These are phyloP conservation scores for Hypomontagnella submonticulosa DNA, from an alignment of 495 filamentous ascomycete species.

Conservation along the genomic window DNA sequence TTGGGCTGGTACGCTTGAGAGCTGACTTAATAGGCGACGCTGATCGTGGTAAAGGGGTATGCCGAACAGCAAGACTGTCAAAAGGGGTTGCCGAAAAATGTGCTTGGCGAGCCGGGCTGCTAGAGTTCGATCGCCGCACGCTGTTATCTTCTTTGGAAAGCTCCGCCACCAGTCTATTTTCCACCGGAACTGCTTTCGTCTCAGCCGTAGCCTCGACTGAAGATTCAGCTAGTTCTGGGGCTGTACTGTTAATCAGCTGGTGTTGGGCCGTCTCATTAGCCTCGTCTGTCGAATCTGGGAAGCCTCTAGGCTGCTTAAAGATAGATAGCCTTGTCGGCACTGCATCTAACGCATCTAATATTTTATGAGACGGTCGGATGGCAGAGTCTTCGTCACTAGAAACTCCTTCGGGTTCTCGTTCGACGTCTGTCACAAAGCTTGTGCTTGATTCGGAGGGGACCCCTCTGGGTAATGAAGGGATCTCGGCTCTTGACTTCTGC, in stretches of 20 bases:
- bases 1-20: constrained; percentile 72
- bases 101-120: constrained; percentile 66
- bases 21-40: constrained; percentile 89
- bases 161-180: constrained; percentile 40
- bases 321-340: constrained; percentile 49
- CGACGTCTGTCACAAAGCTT: constrained; percentile 59
- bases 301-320: constrained; percentile 16
- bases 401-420: constrained; percentile 64
- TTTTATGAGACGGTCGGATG: constrained; percentile 28
- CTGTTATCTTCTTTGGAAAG: constrained; percentile 28
- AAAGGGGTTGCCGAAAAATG: constrained; percentile 70
- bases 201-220: constrained; percentile 9
- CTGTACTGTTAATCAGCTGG: not conserved
- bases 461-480: constrained; percentile 4
- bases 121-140: constrained; percentile 48
- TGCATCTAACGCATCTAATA: constrained; percentile 47
- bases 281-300: constrained; percentile 6
- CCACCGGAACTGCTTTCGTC: constrained; percentile 14
- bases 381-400: constrained; percentile 48
- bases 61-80: constrained; percentile 67
- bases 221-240: not conserved
- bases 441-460: not conserved
- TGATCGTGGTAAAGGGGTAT: constrained; percentile 82
- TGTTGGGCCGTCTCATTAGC: constrained; percentile 8
- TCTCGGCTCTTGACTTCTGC: constrained; percentile 13